Percentiles rank a stretch among this genome's conserved stretches.
Evolutionary conservation across 2,329 filamentous ascomycete genomes (phyloP).

Genomic region (Claviceps cyperi): DNA sequence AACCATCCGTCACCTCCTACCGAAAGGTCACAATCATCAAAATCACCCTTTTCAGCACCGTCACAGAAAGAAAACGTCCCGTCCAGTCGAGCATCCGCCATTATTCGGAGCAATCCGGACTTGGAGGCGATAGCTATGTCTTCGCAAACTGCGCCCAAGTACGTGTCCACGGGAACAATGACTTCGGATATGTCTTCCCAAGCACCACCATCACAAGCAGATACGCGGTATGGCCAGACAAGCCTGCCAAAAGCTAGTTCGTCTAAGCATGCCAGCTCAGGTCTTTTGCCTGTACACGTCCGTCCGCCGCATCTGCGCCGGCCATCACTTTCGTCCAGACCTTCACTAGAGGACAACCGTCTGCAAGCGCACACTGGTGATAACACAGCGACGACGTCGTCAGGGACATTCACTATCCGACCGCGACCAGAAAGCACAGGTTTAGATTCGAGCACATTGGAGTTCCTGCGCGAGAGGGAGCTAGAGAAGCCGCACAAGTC

Average conservation of each 20-base stretch:
- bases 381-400: constrained; percentile 7
- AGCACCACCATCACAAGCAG: constrained; percentile 15
- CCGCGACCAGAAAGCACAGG: constrained; percentile 70
- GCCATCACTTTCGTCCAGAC: constrained; percentile 9
- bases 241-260: background rate
- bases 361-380: constrained; percentile 10
- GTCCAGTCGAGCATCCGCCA: constrained; percentile 47
- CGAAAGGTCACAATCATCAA: constrained; percentile 20
- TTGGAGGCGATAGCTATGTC: constrained; percentile 44
- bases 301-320: constrained; percentile 13
- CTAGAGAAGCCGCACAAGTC: constrained; percentile 25
- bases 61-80: constrained; percentile 23
- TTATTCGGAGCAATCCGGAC: constrained; percentile 48
- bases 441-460: constrained; percentile 60
- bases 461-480: constrained; percentile 69
- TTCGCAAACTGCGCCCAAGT: constrained; percentile 24
- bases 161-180: constrained; percentile 61
- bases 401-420: constrained; percentile 26
- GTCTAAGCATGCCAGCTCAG: background rate
- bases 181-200: constrained; percentile 46
- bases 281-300: constrained; percentile 8
- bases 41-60: constrained; percentile 24
- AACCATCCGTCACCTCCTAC: constrained; percentile 13
- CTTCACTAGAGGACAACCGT: constrained; percentile 11
- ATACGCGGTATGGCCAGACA: constrained; percentile 8